phyloP scores from a whole-genome alignment of 371 early-diverging fungal species.

The Mucor lusitanicus region DNA sequence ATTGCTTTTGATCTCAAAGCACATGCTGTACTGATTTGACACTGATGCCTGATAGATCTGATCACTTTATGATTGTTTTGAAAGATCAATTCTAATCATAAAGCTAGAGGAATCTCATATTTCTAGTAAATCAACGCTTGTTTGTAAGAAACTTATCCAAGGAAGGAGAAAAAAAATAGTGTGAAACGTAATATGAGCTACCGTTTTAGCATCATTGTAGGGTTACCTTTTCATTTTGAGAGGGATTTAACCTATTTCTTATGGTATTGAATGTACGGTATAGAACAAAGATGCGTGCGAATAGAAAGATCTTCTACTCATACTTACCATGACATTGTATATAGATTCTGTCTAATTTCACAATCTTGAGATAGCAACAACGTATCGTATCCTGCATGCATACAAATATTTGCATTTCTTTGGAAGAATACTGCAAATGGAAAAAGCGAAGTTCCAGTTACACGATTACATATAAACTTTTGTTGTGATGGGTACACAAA shows the following conservation, averaged over 20 bases:
- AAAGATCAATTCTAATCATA: not conserved
- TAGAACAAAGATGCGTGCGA: not conserved
- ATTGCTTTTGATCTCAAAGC: not conserved
- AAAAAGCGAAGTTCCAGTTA: constrained; percentile 10
- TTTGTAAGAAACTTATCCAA: not conserved
- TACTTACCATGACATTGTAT: not conserved
- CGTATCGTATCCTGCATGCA: not conserved
- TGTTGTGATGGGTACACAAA: not conserved
- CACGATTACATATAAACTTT: not conserved
- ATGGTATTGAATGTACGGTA: not conserved
- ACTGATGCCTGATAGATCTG: not conserved
- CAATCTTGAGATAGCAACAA: not conserved
- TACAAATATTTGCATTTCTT: not conserved
- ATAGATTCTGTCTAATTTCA: not conserved
- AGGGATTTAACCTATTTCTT: not conserved
- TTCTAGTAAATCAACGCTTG: not conserved
- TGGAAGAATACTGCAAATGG: not conserved
- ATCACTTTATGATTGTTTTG: not conserved
- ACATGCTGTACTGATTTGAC: not conserved
- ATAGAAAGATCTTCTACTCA: not conserved
- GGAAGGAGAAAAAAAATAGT: not conserved
- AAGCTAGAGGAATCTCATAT: not conserved
- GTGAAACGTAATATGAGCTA: not conserved
- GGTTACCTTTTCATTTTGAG: not conserved
- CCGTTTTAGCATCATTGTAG: not conserved